These are phyloP conservation scores for Nothopassalora personata DNA, from an alignment of 2,329 filamentous ascomycete genomes.

Conservation along the genomic window DNA sequence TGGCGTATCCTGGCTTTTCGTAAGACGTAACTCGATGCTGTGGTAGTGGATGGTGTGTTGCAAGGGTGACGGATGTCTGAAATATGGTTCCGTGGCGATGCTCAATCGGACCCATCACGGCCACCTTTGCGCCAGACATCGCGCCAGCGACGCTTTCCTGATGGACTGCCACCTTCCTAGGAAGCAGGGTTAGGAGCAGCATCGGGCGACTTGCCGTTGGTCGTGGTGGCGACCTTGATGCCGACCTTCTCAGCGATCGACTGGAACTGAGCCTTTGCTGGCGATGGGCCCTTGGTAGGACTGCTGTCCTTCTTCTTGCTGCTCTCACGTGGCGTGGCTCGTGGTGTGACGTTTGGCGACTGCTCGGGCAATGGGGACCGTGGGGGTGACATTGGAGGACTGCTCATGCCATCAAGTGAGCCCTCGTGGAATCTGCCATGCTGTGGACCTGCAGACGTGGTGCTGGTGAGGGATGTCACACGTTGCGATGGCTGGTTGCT, in stretches of 20 bases:
- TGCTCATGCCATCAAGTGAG: conserved; percentile 24
- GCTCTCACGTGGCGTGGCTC: conserved; percentile 13
- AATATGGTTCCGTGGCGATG: neutral
- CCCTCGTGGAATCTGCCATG: conserved; percentile 21
- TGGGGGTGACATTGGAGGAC: conserved; percentile 18
- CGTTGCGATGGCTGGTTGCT: conserved; percentile 13
- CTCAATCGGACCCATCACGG: conserved; percentile 8
- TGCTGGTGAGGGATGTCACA: conserved; percentile 7
- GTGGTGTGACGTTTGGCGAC: conserved; percentile 21
- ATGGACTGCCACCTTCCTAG: conserved; percentile 12
- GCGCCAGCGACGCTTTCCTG: conserved; percentile 30
- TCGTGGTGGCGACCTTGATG: conserved; percentile 28
- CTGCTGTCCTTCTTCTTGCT: conserved; percentile 17
- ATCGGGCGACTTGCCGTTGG: conserved; percentile 13
- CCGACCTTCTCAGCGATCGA: conserved; percentile 44
- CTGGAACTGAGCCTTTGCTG: conserved; percentile 44
- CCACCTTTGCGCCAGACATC: conserved; percentile 30
- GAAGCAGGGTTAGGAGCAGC: conserved; percentile 7
- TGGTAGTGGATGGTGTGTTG: neutral
- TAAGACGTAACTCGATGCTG: neutral
- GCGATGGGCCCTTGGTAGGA: conserved; percentile 32
- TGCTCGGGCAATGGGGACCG: neutral
- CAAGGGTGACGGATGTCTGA: too few relatives aligned
- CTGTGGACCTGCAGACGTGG: neutral
- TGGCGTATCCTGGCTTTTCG: conserved; percentile 2